phyloP scores from a whole-genome alignment of 305 asterid genomes.

The Plantago coronopus region DNA sequence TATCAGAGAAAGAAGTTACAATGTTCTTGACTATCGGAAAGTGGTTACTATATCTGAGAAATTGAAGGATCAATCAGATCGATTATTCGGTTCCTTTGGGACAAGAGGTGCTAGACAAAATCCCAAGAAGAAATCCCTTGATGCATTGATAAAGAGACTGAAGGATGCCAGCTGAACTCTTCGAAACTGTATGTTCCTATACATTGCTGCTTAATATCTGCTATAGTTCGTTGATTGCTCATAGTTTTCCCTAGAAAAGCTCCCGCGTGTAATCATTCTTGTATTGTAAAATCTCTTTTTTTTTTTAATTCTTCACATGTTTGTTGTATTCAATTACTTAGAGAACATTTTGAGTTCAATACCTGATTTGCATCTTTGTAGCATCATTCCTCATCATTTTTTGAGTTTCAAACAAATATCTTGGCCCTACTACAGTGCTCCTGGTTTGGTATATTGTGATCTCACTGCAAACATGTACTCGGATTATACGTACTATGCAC shows the following conservation, averaged over 20 bases:
- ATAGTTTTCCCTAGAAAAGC: conserved; percentile 19
- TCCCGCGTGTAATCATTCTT: conserved; percentile 17
- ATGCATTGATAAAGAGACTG: conserved; percentile 77
- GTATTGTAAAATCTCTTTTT: conserved; percentile 12
- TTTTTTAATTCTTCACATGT: conserved; percentile 19
- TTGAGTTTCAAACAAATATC: not conserved
- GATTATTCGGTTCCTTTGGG: conserved; percentile 81
- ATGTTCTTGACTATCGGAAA: conserved; percentile 69
- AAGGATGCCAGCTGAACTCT: conserved; percentile 66
- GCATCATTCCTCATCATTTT: no score
- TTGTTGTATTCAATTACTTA: conserved; percentile 22
- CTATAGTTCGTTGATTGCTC: conserved; percentile 28
- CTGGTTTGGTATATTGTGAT: not conserved
- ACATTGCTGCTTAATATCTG: conserved; percentile 4
- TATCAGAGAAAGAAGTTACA: conserved; percentile 85
- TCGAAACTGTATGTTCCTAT: conserved; percentile 28
- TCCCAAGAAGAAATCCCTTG: conserved; percentile 94
- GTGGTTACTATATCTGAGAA: conserved; percentile 84
- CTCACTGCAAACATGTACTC: not conserved
- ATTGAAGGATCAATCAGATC: conserved; percentile 80
- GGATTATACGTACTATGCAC: not conserved
- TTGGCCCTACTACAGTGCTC: not conserved
- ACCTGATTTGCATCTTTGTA: conserved; percentile 11
- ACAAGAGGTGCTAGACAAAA: conserved; percentile 82
- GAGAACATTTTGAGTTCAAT: conserved; percentile 7